Evolutionary conservation across 2,329 filamentous ascomycete genomes (phyloP).

Genomic region (Neophaeococcomyces aloes): DNA sequence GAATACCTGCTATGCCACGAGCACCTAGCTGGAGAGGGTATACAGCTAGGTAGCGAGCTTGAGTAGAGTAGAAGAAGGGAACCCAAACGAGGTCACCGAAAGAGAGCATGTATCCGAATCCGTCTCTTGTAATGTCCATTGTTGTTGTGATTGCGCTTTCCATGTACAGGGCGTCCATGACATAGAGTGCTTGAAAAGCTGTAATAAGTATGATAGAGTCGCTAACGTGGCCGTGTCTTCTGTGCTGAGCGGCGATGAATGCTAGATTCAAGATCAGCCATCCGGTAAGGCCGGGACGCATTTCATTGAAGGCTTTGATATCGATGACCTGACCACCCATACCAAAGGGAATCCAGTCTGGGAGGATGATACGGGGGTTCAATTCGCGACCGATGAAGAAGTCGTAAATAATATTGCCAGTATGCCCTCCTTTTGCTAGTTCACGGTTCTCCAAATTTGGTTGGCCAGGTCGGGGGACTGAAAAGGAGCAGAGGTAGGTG

Average conservation of each 20-base stretch:
- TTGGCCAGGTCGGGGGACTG: conserved; percentile 51
- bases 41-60: conserved; percentile 71
- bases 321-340: conserved; percentile 65
- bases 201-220: conserved; percentile 77
- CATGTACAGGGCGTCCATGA: conserved; percentile 75
- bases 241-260: conserved; percentile 80
- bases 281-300: conserved; percentile 82
- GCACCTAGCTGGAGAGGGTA: conserved; percentile 72
- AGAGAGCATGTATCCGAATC: conserved; percentile 88
- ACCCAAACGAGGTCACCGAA: conserved; percentile 93
- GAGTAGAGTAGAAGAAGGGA: conserved; percentile 76
- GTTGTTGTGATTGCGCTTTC: conserved; percentile 83
- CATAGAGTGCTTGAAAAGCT: conserved; percentile 67
- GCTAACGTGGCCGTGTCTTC: conserved; percentile 68
- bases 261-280: conserved; percentile 80
- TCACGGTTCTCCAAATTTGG: conserved; percentile 63
- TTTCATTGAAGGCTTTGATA: conserved; percentile 80
- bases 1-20: conserved; percentile 52
- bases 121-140: conserved; percentile 87
- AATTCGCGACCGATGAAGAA: conserved; percentile 95
- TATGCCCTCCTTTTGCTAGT: conserved; percentile 69
- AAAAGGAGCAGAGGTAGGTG: conserved; percentile 74
- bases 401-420: conserved; percentile 81
- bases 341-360: conserved; percentile 48
- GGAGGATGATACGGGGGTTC: conserved; percentile 63